Conservation (phyloP, 139 green algal species). For the Tetraselmis chui region DNA sequence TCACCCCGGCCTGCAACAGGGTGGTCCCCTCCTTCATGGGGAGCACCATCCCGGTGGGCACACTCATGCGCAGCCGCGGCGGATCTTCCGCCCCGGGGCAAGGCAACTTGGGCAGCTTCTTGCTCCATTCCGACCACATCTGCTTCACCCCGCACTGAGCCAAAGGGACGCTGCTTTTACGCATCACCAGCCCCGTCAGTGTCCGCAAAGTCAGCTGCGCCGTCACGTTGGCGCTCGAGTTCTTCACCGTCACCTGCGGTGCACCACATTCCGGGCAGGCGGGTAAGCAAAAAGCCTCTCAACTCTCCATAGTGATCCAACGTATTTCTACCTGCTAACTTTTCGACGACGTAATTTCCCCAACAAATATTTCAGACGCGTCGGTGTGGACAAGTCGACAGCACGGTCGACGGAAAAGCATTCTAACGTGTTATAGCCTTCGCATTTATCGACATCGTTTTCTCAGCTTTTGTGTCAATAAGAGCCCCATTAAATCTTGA, state of each 20-base stretch:
- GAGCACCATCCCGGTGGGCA: neutral
- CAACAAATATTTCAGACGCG: too few relatives aligned
- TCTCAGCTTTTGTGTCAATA: too few relatives aligned
- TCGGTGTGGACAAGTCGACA: too few relatives aligned
- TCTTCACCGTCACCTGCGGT: neutral
- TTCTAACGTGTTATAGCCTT: too few relatives aligned
- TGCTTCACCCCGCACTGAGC: slow-evolving; percentile 2
- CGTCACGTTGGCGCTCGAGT: neutral
- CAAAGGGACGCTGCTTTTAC: slow-evolving; percentile 15
- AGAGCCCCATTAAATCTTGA: too few relatives aligned
- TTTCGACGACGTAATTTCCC: too few relatives aligned
- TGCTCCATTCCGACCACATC: neutral
- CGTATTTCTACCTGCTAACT: too few relatives aligned
- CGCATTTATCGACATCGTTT: too few relatives aligned
- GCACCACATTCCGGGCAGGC: too few relatives aligned
- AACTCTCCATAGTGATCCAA: too few relatives aligned
- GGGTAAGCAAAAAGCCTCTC: too few relatives aligned
- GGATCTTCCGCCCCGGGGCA: neutral
- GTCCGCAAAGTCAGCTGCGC: slow-evolving; percentile 20
- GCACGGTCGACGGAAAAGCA: too few relatives aligned
- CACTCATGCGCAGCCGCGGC: neutral
- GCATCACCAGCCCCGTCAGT: slow-evolving; percentile 7
- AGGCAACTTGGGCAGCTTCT: neutral
- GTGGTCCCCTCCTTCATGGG: neutral
- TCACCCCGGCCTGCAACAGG: neutral